Percentiles rank a stretch among this genome's conserved stretches.
phyloP scores from a whole-genome alignment of 192 early-diverging fungal genomes.

The Rhizophagus clarus region DNA sequence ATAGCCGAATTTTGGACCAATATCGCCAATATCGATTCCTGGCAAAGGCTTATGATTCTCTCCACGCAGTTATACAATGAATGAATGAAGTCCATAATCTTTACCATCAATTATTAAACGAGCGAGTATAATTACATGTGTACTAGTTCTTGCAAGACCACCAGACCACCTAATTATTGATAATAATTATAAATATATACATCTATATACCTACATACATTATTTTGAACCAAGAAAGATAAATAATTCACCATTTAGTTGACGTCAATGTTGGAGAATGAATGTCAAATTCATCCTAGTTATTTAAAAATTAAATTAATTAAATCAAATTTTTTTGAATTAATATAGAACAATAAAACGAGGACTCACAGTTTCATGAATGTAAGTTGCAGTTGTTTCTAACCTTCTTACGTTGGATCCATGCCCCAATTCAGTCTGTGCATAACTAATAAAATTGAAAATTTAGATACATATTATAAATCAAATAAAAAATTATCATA shows the following conservation, averaged over 20 bases:
- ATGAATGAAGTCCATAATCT: slow-evolving; percentile 60
- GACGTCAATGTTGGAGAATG: slow-evolving; percentile 69
- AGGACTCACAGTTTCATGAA: slow-evolving; percentile 48
- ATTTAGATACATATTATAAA: background rate
- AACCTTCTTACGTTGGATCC: slow-evolving; percentile 82
- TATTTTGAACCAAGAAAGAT: background rate
- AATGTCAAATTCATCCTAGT: slow-evolving; percentile 77
- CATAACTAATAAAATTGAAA: slow-evolving; percentile 47
- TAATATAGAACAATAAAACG: background rate
- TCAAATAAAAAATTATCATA: background rate
- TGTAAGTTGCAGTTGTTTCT: slow-evolving; percentile 86
- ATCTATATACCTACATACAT: too few relatives aligned
- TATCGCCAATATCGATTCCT: slow-evolving; percentile 43
- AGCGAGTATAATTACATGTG: slow-evolving; percentile 74
- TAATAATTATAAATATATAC: too few relatives aligned
- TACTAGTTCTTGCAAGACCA: slow-evolving; percentile 77
- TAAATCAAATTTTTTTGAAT: background rate
- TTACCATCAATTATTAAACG: slow-evolving; percentile 75
- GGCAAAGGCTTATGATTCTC: slow-evolving; percentile 38
- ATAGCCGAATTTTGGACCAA: slow-evolving; percentile 75
- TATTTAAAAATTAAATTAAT: background rate
- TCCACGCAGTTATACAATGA: slow-evolving; percentile 54
- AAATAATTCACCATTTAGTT: slow-evolving; percentile 73
- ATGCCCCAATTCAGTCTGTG: slow-evolving; percentile 63
- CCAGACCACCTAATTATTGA: slow-evolving; percentile 67